Evolutionary conservation across 495 filamentous ascomycete genomes (phyloP), one percentile per base, ranked within the genome.

Genomic region (Hypoxylon lienhwacheense): DNA sequence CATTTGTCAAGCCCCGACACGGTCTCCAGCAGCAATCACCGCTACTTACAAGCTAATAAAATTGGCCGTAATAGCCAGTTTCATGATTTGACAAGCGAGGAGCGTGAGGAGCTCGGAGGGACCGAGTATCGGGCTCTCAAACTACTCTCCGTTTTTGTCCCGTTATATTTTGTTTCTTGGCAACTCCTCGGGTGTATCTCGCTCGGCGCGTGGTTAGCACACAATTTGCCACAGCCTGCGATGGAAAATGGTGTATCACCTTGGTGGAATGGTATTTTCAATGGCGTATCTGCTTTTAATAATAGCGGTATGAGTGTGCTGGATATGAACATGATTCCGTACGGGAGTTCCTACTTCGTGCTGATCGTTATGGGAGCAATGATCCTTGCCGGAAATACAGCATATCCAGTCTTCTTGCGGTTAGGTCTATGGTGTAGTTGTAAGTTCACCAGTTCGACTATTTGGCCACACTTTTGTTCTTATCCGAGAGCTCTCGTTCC

Each of bases 331-430:
- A 90, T 95, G 85, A 78, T 81, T 4, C 81, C 83, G 1, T 89
- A 87, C 61, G 80, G 86, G 63, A 73, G 70, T 1, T 76, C 78
- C 4, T 70, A 79, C 65, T 95, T 90, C 63, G 80, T 89, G 5
- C 75, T 96, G 7, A 68, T 95, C 14, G 87, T 85, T 10, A 87
- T 91, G 82, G 79, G 79, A 25, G 66, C 87, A 11, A 67, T 95
- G 54, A 93, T 93, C 48, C 76, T 96, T 8, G 87, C 88, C 5
- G 91, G 91, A 14, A 96, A 95, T 50, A 95, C 90, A 67, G 65
- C 77, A 5, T 81, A 87, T 55, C 90, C 89, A 0, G 77, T 90
- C 49, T 90, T 93, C 65, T 70, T 95, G 19, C 77, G 90, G 3
- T 73, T 92, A n/a, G 85, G 85, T 12, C 64, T 93, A 4, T 92